Percentiles rank a stretch among this genome's conserved stretches.
Conservation (phyloP, 768 basidiomycete species). For the Rhizopogon sp. region DNA sequence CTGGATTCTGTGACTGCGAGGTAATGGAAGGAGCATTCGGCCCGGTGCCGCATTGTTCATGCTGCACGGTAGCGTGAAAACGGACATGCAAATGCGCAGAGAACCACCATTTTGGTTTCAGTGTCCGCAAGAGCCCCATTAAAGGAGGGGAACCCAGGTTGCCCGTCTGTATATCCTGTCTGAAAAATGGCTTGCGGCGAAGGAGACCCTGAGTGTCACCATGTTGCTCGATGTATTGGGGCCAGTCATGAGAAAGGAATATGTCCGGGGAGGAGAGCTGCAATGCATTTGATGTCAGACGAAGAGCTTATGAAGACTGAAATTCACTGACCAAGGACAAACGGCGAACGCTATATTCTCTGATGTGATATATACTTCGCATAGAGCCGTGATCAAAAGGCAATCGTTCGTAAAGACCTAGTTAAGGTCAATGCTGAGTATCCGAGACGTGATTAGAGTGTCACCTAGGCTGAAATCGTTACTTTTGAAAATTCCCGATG, state of each 20-base stretch:
- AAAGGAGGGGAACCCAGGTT: slow-evolving; percentile 84
- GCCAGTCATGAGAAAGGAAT: slow-evolving; percentile 98
- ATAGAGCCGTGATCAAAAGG: slow-evolving; percentile 74
- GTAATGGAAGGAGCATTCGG: neutral
- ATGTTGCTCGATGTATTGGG: slow-evolving; percentile 74
- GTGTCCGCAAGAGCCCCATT: slow-evolving; percentile 64
- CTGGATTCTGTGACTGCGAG: slow-evolving; percentile 22
- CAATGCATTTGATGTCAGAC: neutral
- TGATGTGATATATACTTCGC: slow-evolving; percentile 86
- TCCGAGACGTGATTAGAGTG: neutral
- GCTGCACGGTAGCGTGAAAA: slow-evolving; percentile 67
- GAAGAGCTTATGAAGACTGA: neutral
- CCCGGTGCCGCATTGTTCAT: slow-evolving; percentile 23
- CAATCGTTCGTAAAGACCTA: slow-evolving; percentile 76
- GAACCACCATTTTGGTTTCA: slow-evolving; percentile 89
- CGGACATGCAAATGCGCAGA: slow-evolving; percentile 86
- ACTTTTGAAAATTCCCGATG: slow-evolving; percentile 86
- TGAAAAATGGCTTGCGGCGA: slow-evolving; percentile 73
- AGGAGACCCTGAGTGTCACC: slow-evolving; percentile 67
- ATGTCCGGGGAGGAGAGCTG: slow-evolving; percentile 62
- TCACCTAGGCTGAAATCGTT: slow-evolving; percentile 70
- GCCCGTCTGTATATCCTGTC: slow-evolving; percentile 59
- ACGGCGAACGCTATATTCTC: slow-evolving; percentile 78
- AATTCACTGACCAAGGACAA: slow-evolving; percentile 57
- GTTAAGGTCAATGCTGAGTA: slow-evolving; percentile 2